Base-by-base conservation (phyloP, 495 filamentous ascomycete species). In the Pyrenula massariospora region DNA sequence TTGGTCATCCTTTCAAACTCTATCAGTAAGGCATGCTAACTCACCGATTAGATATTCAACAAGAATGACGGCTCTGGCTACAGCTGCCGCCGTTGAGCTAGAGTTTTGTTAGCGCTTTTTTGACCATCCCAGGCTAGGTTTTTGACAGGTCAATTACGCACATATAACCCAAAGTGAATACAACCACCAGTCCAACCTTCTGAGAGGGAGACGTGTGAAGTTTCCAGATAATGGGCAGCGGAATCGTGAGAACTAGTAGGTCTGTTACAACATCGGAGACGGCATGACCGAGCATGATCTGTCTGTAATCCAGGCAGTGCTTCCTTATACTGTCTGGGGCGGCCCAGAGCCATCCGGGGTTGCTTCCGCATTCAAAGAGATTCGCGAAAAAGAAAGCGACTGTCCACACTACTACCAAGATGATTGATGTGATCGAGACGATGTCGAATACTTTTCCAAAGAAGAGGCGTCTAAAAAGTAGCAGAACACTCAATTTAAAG, bases 211-310 rank as follows among this genome's bases (percentile, higher is more conserved):
- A 42, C 52, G 24, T 54, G 12, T 54, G 52, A 21, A 54, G 52
- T 24, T n/a, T 22, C 52, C 12, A 22, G 15, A 54, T 25, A 8
- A 54, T 54, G 2, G 52, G 52, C 2, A 54, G 12, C 23, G 52
- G 52, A 10, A 24, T 15, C 22, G 25, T 23, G 8, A 54, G 52
- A n/a, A 54, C 25, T 22, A 54, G 22, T 15, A 54, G 25, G 25
- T 54, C 52, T 2, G 52, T 54, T 15, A 21, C 52, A 54, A 24
- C 60, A 20, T 10, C 56, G 48, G 31, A 8, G 31, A 42, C 31
- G 31, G 31, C 31, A 42, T 42, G 31, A 42, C 31, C 31, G 8
- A 42, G 31, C 31, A 5, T 8, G 31, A 5, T 15, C 31, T 42
- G 5, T 15, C 15, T 42, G 31, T 42, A 42, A 15, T 42, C 31